Evolutionary conservation across 148 eudicot genomes (phyloP).

Genomic region (Rhododendron molle): DNA sequence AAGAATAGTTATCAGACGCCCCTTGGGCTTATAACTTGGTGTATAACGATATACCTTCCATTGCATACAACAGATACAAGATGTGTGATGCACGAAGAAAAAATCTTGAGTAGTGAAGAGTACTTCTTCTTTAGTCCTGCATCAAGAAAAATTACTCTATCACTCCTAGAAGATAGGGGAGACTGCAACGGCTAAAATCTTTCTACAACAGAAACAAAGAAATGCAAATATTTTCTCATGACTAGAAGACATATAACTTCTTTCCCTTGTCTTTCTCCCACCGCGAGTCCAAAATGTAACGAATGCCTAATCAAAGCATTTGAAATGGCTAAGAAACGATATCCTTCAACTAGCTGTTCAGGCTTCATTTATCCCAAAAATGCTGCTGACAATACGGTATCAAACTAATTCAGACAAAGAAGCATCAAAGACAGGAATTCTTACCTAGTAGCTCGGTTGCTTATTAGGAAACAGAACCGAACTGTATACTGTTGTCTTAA

Average conservation of each 20-base stretch:
- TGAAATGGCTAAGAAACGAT: background rate
- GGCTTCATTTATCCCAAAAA: background rate
- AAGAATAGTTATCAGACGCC: background rate
- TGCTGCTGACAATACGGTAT: background rate
- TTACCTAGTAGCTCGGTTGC: background rate
- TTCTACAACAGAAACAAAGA: background rate
- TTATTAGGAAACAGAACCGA: background rate
- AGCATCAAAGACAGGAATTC: background rate
- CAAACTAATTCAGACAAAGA: background rate
- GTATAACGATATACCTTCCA: slow-evolving; percentile 47
- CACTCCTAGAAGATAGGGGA: background rate
- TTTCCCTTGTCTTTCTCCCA: background rate
- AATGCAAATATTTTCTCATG: background rate
- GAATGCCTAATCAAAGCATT: background rate
- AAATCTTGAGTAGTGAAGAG: slow-evolving; percentile 38
- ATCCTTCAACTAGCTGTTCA: background rate
- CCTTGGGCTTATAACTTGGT: background rate
- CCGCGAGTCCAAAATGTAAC: background rate
- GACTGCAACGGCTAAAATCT: background rate
- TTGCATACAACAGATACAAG: slow-evolving; percentile 37
- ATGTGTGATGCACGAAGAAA: slow-evolving; percentile 41
- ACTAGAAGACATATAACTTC: background rate
- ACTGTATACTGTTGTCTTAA: background rate
- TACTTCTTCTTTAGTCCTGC: slow-evolving; percentile 56
- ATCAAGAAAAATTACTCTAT: background rate